Evolutionary conservation across 257 asterid genomes (phyloP), one percentile per base, ranked within the genome.

Genomic region (Thymus quinquecostatus): DNA sequence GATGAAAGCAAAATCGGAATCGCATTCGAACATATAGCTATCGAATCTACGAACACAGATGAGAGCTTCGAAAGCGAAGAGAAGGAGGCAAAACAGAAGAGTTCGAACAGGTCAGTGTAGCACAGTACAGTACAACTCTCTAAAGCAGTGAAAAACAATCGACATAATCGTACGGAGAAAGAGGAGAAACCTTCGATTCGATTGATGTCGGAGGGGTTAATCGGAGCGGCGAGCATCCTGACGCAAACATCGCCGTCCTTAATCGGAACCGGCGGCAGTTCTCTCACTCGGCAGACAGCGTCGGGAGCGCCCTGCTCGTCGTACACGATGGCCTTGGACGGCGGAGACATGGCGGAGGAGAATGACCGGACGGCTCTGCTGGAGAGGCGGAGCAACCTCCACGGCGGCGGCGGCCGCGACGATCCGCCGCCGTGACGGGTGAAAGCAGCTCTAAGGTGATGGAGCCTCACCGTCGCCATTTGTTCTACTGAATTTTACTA

Each of bases 191-290:
- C 97, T 87, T 94, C 85, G 61, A 95, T 95, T 69, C 99, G 81
- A 74, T 95, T 95, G 64, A 95, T 88, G 73, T 95, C 99, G 47
- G 99, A 95, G 54, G 99, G 99, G 71, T 95, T 95, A 63, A 95
- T 89, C 2, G 99, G 99, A 66, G 98, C 82, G 11, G 99, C 98
- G 33, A 95, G 91, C 96, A 95, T 92, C 84, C 87, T 83, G 72
- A 95, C 99, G 75, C 99, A 95, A 12, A 89, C 89, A n/a, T 95
- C 98, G 29, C 82, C 68, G 8, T 88, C 92, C 64, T 87, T 86
- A 0, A 95, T 86, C 50, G 90, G 95, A 72, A 83, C 84, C 10
- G 96, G 92, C 10, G 97, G 91, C 38, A 92, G 78, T 63, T 89
- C 88, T 13, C 73, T 79, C 55, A 95, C 66, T 85, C 89, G 85